Percentiles rank a stretch among this genome's conserved stretches.
Evolutionary conservation across 345 rosid species (phyloP).

Genomic region (Populus alba): DNA sequence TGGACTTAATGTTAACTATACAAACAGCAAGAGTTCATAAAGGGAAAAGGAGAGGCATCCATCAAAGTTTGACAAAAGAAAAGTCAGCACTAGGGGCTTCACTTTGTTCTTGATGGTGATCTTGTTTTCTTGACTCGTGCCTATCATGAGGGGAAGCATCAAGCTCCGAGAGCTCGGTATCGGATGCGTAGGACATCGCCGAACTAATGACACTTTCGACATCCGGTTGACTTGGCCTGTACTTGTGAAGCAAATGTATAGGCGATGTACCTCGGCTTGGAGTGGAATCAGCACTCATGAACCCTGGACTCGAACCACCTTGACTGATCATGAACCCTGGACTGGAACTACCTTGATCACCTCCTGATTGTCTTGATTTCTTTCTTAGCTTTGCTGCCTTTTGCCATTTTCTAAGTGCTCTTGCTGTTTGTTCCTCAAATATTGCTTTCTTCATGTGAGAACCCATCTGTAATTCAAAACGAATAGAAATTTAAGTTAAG

Average conservation of each 20-base stretch:
- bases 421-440: conserved; percentile 58
- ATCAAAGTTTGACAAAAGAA: conserved; percentile 14
- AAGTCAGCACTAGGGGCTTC: background rate
- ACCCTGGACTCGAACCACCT: conserved; percentile 9
- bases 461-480: conserved; percentile 47
- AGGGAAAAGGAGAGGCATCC: background rate
- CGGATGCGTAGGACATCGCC: conserved; percentile 6
- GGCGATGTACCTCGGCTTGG: conserved; percentile 20
- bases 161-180: conserved; percentile 15
- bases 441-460: conserved; percentile 58
- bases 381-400: conserved; percentile 38
- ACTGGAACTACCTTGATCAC: background rate
- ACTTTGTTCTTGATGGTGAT: background rate
- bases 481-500: background rate
- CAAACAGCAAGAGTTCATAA: no score
- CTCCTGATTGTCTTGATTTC: conserved; percentile 21
- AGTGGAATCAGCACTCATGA: conserved; percentile 17
- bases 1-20: no score
- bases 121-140: background rate
- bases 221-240: conserved; percentile 10
- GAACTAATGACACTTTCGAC: conserved; percentile 16
- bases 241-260: conserved; percentile 14
- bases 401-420: conserved; percentile 48
- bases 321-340: conserved; percentile 16
- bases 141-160: conserved; percentile 15